Conservation (phyloP, 2,329 filamentous ascomycete genomes). For the Xylaria sp. region DNA sequence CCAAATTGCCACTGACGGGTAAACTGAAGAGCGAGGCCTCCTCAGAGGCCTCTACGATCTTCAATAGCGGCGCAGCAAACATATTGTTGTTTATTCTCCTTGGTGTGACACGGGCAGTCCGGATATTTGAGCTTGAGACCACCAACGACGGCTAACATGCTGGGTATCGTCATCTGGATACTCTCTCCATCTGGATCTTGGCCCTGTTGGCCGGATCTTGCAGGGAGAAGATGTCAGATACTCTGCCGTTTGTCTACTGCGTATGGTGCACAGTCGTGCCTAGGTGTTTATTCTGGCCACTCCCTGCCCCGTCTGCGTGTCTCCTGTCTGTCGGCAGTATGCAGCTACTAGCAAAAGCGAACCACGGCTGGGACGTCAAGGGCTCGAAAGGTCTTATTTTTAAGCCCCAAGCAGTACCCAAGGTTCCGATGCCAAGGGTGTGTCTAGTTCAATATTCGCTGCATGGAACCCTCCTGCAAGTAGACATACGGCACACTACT, state of each 20-base stretch:
- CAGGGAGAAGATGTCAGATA: constrained; percentile 31
- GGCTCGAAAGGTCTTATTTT: constrained; percentile 25
- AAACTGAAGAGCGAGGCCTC: constrained; percentile 39
- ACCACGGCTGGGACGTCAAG: constrained; percentile 27
- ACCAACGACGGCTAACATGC: constrained; percentile 24
- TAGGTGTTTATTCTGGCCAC: constrained; percentile 15
- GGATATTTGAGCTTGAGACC: constrained; percentile 32
- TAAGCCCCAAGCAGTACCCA: constrained; percentile 28
- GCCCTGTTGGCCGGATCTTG: constrained; percentile 28
- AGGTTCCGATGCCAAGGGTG: constrained; percentile 38
- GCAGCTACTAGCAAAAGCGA: constrained; percentile 35
- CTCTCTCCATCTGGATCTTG: constrained; percentile 22
- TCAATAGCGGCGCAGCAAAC: constrained; percentile 29
- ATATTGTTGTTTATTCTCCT: constrained; percentile 21
- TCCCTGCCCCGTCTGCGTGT: constrained; percentile 13
- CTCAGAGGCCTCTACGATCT: constrained; percentile 20
- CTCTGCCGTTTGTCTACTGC: constrained; percentile 25
- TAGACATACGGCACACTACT: constrained; percentile 17
- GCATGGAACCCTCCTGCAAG: constrained; percentile 36
- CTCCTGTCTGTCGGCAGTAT: constrained; percentile 29
- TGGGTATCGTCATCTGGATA: constrained; percentile 13
- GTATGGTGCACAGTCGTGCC: constrained; percentile 10
- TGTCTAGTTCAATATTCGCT: constrained; percentile 38
- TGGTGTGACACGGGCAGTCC: constrained; percentile 35
- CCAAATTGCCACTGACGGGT: constrained; percentile 45